Conservation (phyloP, 2,329 filamentous ascomycete species). For the Penicillium sp. region DNA sequence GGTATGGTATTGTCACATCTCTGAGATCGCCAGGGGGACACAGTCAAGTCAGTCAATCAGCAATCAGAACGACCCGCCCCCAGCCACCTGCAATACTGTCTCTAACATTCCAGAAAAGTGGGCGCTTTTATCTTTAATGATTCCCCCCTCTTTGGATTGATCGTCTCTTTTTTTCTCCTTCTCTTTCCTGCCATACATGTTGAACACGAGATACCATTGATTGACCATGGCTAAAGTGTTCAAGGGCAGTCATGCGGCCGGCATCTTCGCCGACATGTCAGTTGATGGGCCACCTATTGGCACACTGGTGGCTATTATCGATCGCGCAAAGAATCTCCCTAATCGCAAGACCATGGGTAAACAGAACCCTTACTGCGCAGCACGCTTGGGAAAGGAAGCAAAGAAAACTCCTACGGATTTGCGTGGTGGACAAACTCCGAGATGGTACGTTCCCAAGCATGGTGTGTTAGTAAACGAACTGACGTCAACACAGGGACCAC, state of each 20-base stretch:
- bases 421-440: conserved; percentile 90
- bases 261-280: conserved; percentile 92
- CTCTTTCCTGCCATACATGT: not conserved
- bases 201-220: not conserved
- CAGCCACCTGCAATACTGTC: conserved; percentile 25
- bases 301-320: conserved; percentile 86
- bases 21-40: conserved; percentile 11
- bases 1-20: conserved; percentile 16
- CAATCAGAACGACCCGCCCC: conserved; percentile 1
- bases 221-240: conserved; percentile 47
- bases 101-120: conserved; percentile 18
- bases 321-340: conserved; percentile 93
- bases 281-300: conserved; percentile 92
- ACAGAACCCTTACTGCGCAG: conserved; percentile 96
- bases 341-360: conserved; percentile 98
- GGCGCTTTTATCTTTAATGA: conserved; percentile 14
- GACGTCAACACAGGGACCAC: conserved; percentile 71
- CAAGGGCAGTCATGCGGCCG: conserved; percentile 75
- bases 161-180: conserved; percentile 1
- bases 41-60: conserved; percentile 13
- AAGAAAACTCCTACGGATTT: conserved; percentile 96
- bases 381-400: conserved; percentile 89
- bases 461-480: not conserved
- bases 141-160: conserved; percentile 1
- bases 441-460: conserved; percentile 63